These are phyloP conservation scores for Phialocephala sp. DNA, from an alignment of 2,329 filamentous ascomycete species.

Conservation along the genomic window DNA sequence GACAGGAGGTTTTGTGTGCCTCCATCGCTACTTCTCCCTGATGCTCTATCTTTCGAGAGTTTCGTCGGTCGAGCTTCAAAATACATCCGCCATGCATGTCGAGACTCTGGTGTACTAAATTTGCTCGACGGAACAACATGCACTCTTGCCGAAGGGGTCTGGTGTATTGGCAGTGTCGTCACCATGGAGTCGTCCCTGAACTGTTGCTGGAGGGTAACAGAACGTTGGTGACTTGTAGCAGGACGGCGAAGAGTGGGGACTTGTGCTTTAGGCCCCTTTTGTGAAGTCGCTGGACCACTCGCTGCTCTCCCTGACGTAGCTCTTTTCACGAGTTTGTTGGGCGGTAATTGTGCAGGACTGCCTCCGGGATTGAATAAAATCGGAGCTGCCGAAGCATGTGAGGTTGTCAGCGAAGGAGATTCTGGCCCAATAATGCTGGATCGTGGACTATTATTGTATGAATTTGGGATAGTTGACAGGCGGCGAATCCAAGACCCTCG, in stretches of 20 bases:
- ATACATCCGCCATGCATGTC: constrained; percentile 40
- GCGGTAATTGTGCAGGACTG: constrained; percentile 55
- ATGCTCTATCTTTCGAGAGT: constrained; percentile 38
- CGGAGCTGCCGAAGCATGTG: constrained; percentile 69
- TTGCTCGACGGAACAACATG: constrained; percentile 31
- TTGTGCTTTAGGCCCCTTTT: constrained; percentile 62
- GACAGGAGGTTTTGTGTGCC: constrained; percentile 34
- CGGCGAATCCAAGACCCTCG: constrained; percentile 75
- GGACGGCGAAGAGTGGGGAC: constrained; percentile 72
- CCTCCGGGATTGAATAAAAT: constrained; percentile 53
- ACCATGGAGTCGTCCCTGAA: constrained; percentile 37
- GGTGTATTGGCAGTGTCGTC: constrained; percentile 26
- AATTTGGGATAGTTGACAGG: constrained; percentile 68
- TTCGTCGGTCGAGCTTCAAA: constrained; percentile 42
- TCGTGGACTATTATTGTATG: constrained; percentile 66
- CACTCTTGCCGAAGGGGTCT: constrained; percentile 25
- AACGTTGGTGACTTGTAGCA: constrained; percentile 80
- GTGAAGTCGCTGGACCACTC: constrained; percentile 47
- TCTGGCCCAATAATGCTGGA: constrained; percentile 67
- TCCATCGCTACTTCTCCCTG: constrained; percentile 38
- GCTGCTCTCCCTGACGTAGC: constrained; percentile 60
- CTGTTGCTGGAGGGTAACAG: constrained; percentile 68
- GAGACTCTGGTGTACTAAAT: constrained; percentile 30
- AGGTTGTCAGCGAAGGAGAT: constrained; percentile 68
- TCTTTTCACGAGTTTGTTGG: constrained; percentile 81